These are phyloP conservation scores for Cordyceps javanica DNA, from an alignment of 2,329 filamentous ascomycete species.

Conservation along the genomic window DNA sequence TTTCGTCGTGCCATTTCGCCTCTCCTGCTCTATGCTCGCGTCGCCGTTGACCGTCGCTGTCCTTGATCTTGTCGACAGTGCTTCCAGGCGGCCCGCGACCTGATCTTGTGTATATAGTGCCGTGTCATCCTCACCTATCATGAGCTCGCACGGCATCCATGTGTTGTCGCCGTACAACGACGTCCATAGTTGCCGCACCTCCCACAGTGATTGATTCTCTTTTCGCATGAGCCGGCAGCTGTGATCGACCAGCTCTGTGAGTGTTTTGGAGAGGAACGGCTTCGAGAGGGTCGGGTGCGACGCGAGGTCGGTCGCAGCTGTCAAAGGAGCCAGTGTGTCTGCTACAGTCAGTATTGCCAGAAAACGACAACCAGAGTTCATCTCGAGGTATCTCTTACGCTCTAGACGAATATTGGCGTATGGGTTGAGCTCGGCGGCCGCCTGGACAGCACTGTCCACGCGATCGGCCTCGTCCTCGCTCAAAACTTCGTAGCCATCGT, in stretches of 20 bases:
- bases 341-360: slow-evolving; percentile 22
- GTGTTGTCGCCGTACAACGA: slow-evolving; percentile 69
- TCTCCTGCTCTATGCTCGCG: neutral
- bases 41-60: slow-evolving; percentile 18
- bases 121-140: slow-evolving; percentile 51
- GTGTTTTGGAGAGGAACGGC: slow-evolving; percentile 67
- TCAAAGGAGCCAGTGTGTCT: slow-evolving; percentile 72
- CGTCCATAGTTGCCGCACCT: slow-evolving; percentile 67
- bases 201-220: slow-evolving; percentile 67
- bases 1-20: slow-evolving; percentile 14
- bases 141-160: slow-evolving; percentile 55
- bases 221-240: slow-evolving; percentile 66
- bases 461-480: slow-evolving; percentile 65
- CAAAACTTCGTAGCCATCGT: slow-evolving; percentile 72
- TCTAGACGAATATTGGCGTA: slow-evolving; percentile 68
- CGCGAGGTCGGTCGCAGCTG: slow-evolving; percentile 66
- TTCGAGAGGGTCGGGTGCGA: slow-evolving; percentile 68
- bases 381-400: slow-evolving; percentile 41
- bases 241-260: slow-evolving; percentile 65
- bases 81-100: slow-evolving; percentile 32
- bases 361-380: neutral
- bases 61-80: slow-evolving; percentile 22
- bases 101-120: slow-evolving; percentile 47
- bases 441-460: slow-evolving; percentile 52
- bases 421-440: slow-evolving; percentile 65